Base-by-base conservation (phyloP, 148 eudicot species). In the Tetragonia tetragonoides region DNA sequence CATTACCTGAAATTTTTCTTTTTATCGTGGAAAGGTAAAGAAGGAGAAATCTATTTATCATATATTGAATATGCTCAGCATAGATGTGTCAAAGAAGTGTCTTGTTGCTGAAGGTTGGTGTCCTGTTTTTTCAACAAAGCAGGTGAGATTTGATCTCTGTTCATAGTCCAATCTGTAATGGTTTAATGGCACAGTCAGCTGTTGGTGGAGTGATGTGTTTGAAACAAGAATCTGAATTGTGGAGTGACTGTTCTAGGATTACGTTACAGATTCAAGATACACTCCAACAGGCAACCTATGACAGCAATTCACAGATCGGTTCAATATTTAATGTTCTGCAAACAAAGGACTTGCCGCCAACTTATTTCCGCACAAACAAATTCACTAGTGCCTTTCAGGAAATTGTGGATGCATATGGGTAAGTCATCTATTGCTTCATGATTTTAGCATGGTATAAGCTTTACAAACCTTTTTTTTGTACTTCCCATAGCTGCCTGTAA, bases 21-120 rank as follows among this genome's bases (percentile, higher is more conserved):
- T 34, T 61, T 21, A 37, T 23, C 17, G 70, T 49, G 7, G 73
- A 65, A 66, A 91, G 95, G 95, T 89, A 68, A 89, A 84, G 85
- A 86, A 84, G 83, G 91, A 91, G 82, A 87, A 87, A 78, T 89
- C 85, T 41, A 78, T 91, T 63, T 91, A 89, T 75, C 92, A 89
- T 73, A 86, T 80, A 6, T 57, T 91, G 53, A 91, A 89, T 84
- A 91, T 91, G 95, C 91, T 91, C 66, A 91, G 89, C 78, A 72
- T 91, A 74, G 95, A 91, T 77, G 95, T 91, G 81, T 89, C 92
- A 15, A 89, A 86, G 82, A 89, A 91, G 79, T 89, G 95, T 79
- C 92, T 91, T 47, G 92, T 91, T 60, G 95, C 91, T 77, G 92
- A 91, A 84, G 95, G 95, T 47, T 91, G 95, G 95, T 89, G 91